Base-by-base conservation (phyloP, 352 stramenopile genomes). In the Globisporangium barbulae region DNA sequence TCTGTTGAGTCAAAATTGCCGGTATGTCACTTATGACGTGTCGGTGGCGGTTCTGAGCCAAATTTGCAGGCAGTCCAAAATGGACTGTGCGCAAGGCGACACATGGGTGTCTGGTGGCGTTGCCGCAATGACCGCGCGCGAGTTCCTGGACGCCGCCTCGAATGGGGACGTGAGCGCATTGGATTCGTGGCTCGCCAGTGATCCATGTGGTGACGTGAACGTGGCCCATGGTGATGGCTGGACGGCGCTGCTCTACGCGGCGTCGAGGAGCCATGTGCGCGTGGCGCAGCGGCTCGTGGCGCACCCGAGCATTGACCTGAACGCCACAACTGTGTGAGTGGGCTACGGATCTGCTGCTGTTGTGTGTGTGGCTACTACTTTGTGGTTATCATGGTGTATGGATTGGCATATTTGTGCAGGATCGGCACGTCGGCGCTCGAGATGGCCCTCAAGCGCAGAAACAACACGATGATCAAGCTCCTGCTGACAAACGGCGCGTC, bases 241-340 rank as follows among this genome's bases (percentile, higher is more conserved):
- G 84, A 89, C 75, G 28, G 84, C 84, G 53, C 70, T 95, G 63
- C 74, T 88, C 53, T 85, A 84, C 49, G 84, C 86, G 1, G 78
- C 88, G 9, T 71, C 76, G n/a, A 59, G 75, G 22, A 75, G 76
- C 54, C 79, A 86, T 3, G 7, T 89, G 44, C 25, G 17, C 19
- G 64, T 89, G 15, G 68, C 81, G 9, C 61, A 69, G 35, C 70
- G 75, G 1, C 73, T 94, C 42, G 39, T 91, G 25, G 15, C 54
- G 17, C 61, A 78, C 5, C 53, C 62, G 10, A 44, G 21, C 22
- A 52, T 86, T 25, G 73, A 93, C 54, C 48, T 91, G 41, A 91
- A 93, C 59, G 72, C 72, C 2, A 73, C 68, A 49, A 88, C 81
- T 21, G 71, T 81, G 83, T 93, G 39, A 15, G 61, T 30, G 25